Conservation (phyloP, 345 rosid species). For the Cardamine chenopodiifolia region DNA sequence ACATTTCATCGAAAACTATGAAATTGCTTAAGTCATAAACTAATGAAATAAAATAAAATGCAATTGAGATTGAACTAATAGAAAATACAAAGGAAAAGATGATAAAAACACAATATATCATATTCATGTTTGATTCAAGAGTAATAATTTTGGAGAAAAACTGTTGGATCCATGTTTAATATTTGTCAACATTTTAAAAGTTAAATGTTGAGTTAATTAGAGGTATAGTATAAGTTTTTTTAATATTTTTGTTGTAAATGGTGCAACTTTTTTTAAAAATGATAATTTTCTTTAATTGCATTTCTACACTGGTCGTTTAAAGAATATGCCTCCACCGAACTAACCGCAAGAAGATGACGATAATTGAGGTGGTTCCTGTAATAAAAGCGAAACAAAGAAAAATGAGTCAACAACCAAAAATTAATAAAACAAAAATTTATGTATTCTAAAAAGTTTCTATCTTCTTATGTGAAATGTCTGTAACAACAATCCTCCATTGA, state of each 20-base stretch:
- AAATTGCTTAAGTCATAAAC: too few relatives aligned
- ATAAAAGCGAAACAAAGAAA: not conserved
- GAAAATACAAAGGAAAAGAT: too few relatives aligned
- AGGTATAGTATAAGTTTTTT: not conserved
- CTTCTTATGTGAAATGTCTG: not conserved
- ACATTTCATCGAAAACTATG: too few relatives aligned
- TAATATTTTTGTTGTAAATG: not conserved
- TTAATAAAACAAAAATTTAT: not conserved
- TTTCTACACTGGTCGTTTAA: too few relatives aligned
- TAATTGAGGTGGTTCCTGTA: not conserved
- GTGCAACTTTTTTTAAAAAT: not conserved
- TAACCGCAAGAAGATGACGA: too few relatives aligned
- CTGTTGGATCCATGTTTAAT: not conserved
- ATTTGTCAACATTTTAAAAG: too few relatives aligned
- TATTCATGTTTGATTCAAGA: too few relatives aligned
- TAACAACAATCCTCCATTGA: constrained; percentile 17
- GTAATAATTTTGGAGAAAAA: too few relatives aligned
- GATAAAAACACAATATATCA: too few relatives aligned
- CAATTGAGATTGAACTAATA: too few relatives aligned
- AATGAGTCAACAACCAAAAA: not conserved
- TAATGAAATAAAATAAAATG: too few relatives aligned
- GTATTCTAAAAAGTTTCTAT: not conserved
- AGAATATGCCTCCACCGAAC: not conserved
- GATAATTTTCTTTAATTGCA: not conserved
- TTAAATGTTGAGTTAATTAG: not conserved